Percentiles rank a stretch among this genome's conserved stretches.
Evolutionary conservation across 1,284 basidiomycete species (phyloP).

Genomic region (Inonotus obliquus): DNA sequence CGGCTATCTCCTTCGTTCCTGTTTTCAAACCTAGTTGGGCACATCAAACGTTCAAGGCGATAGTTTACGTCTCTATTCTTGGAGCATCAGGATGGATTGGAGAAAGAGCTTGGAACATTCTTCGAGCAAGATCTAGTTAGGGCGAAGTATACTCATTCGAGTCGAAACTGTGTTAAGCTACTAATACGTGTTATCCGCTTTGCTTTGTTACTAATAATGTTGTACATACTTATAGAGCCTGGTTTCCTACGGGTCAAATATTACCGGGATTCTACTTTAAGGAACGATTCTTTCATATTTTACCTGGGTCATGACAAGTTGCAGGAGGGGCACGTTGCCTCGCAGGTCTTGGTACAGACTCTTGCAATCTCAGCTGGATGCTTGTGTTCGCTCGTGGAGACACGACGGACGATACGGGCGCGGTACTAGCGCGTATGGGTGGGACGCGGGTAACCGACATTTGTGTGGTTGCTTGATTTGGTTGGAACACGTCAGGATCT

Average conservation of each 20-base stretch:
- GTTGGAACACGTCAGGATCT: background rate
- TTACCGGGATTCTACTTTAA: no score
- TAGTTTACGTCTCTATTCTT: constrained; percentile 18
- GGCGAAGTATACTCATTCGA: no score
- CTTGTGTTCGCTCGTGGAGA: background rate
- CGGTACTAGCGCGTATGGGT: background rate
- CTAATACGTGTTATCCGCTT: no score
- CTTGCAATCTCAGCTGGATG: background rate
- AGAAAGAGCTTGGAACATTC: background rate
- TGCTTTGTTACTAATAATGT: no score
- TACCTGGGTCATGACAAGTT: no score
- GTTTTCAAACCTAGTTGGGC: constrained; percentile 11
- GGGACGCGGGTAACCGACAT: background rate
- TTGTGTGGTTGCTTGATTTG: no score
- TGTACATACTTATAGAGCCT: no score
- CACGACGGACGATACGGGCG: background rate
- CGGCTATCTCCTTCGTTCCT: constrained; percentile 14
- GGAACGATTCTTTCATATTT: no score
- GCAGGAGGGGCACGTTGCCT: no score
- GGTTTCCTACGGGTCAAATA: no score
- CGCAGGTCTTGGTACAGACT: background rate
- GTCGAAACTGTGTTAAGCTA: no score
- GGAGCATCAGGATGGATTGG: constrained; percentile 19
- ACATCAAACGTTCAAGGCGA: constrained; percentile 15
- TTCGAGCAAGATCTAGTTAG: no score